phyloP scores from a whole-genome alignment of 169 alveolate species.

The Eimeria acervulina region DNA sequence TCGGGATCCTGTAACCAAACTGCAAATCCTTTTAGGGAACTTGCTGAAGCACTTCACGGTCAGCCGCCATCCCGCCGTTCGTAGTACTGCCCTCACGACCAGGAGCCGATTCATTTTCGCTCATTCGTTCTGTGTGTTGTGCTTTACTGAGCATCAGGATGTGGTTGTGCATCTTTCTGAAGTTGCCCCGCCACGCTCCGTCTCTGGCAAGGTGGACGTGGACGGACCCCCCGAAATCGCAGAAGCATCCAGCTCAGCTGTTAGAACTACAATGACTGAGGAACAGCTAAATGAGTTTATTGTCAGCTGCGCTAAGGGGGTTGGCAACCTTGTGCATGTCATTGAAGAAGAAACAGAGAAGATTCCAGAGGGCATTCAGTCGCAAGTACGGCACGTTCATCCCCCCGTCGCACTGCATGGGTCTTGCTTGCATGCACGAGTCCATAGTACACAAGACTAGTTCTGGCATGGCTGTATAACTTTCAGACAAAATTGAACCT shows the following conservation, averaged over 20 bases:
- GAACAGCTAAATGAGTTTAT: slow-evolving; percentile 63
- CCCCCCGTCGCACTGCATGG: background rate
- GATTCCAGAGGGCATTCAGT: slow-evolving; percentile 63
- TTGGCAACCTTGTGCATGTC: slow-evolving; percentile 65
- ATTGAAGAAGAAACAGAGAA: slow-evolving; percentile 71
- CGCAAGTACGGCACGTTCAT: slow-evolving; percentile 2
- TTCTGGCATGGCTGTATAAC: background rate
- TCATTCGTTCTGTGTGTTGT: background rate
- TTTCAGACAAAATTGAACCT: background rate
- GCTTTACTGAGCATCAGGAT: background rate
- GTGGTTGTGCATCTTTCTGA: slow-evolving; percentile 69
- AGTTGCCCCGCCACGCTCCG: slow-evolving; percentile 72
- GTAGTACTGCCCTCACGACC: background rate
- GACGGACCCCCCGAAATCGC: background rate
- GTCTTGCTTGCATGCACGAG: background rate
- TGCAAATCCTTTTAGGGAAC: slow-evolving; percentile 67
- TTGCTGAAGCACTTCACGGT: slow-evolving; percentile 75
- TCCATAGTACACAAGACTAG: background rate
- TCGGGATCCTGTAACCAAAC: slow-evolving; percentile 71
- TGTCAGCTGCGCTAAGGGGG: slow-evolving; percentile 65
- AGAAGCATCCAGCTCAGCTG: slow-evolving; percentile 18
- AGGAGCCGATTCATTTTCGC: background rate
- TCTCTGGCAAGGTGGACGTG: slow-evolving; percentile 55
- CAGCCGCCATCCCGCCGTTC: slow-evolving; percentile 1
- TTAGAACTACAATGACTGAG: slow-evolving; percentile 35